phyloP scores from a whole-genome alignment of 140 eudicot genomes.

The Bidens hawaiensis region DNA sequence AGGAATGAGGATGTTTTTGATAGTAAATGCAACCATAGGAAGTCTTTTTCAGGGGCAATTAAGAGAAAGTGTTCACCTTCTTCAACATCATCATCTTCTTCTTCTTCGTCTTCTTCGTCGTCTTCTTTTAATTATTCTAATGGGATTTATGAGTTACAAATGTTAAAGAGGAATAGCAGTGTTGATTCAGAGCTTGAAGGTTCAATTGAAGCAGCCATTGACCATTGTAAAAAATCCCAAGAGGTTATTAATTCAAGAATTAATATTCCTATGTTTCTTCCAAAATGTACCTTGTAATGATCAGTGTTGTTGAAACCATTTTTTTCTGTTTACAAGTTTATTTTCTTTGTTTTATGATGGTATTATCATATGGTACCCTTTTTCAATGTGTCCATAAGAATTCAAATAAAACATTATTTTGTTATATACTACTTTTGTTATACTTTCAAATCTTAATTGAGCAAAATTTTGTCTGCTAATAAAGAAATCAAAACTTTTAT shows the following conservation, averaged over 20 bases:
- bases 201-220: constrained; percentile 88
- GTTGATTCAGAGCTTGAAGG: constrained; percentile 60
- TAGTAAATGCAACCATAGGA: constrained; percentile 37
- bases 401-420: constrained; percentile 26
- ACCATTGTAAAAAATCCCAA: constrained; percentile 80
- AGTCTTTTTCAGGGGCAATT: constrained; percentile 78
- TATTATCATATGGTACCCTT: constrained; percentile 19
- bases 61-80: constrained; percentile 49
- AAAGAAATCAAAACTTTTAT: constrained; percentile 8
- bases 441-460: constrained; percentile 21
- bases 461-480: constrained; percentile 17
- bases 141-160: constrained; percentile 43
- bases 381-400: constrained; percentile 15
- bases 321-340: background rate
- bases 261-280: constrained; percentile 16
- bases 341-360: constrained; percentile 13
- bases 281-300: constrained; percentile 32
- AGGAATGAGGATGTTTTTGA: constrained; percentile 33
- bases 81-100: constrained; percentile 40
- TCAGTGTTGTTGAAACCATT: constrained; percentile 30
- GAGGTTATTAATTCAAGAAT: constrained; percentile 30
- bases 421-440: constrained; percentile 3
- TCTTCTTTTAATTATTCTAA: constrained; percentile 56
- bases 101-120: too few species aligned
- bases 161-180: constrained; percentile 54